phyloP scores from a whole-genome alignment of 345 rosid species.

The Eucalyptus rudis region DNA sequence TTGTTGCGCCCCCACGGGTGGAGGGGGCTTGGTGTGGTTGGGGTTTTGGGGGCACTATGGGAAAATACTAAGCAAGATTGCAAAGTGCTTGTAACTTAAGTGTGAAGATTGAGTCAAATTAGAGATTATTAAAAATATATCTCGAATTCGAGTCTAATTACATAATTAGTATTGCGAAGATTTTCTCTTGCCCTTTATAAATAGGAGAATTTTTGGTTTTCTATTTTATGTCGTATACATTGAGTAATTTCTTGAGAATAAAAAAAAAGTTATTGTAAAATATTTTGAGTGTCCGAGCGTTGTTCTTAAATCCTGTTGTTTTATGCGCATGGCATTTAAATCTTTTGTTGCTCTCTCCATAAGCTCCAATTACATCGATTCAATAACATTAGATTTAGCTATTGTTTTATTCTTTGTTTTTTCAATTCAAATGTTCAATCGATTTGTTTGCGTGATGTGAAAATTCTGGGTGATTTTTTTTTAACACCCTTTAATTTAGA shows the following conservation, averaged over 20 bases:
- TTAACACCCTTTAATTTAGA: neutral
- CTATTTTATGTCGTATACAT: neutral
- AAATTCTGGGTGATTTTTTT: neutral
- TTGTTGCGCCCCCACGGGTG: no score
- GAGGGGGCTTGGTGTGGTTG: no score
- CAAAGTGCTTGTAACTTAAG: neutral
- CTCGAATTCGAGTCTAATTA: neutral
- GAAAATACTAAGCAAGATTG: neutral
- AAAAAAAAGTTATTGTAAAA: neutral
- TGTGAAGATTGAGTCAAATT: neutral
- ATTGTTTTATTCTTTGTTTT: neutral
- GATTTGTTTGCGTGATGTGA: neutral
- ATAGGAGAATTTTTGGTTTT: neutral
- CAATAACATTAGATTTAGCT: neutral
- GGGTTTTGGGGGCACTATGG: neutral
- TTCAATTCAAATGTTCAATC: neutral
- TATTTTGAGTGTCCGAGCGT: neutral
- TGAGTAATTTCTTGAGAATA: neutral
- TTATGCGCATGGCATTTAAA: neutral
- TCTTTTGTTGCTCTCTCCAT: neutral
- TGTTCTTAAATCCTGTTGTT: neutral
- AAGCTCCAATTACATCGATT: neutral
- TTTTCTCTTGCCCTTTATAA: neutral
- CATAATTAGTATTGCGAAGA: neutral
- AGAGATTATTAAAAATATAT: neutral